Evolutionary conservation across 768 basidiomycete genomes (phyloP).

Genomic region (Gymnopilus junonius): DNA sequence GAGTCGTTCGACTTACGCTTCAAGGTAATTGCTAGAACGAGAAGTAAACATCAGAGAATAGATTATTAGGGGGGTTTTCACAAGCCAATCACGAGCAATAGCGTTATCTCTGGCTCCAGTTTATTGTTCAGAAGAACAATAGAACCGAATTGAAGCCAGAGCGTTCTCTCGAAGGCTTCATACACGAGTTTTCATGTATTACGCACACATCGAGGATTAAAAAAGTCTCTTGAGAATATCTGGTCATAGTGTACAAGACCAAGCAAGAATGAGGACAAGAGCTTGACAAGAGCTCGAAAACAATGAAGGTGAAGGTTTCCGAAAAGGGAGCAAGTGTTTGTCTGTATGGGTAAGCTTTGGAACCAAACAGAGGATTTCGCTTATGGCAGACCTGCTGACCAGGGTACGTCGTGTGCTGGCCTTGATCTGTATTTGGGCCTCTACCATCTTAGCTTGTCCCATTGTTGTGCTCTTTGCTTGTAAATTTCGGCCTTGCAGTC

Average conservation of each 20-base stretch:
- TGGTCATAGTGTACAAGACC: neutral
- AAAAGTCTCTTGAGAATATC: neutral
- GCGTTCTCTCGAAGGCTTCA: neutral
- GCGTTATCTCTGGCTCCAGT: too few species aligned
- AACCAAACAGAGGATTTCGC: constrained; percentile 10
- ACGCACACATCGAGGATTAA: too few species aligned
- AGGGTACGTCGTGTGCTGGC: neutral
- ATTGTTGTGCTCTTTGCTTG: constrained; percentile 1
- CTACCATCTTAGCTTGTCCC: neutral
- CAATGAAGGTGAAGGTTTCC: constrained; percentile 1
- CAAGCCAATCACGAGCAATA: neutral
- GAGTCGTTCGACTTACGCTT: too few species aligned
- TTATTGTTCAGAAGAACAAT: neutral
- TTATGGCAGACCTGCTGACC: neutral
- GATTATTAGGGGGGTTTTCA: neutral
- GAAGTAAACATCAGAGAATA: too few species aligned
- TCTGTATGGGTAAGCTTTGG: constrained; percentile 11
- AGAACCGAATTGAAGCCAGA: neutral
- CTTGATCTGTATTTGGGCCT: constrained; percentile 17
- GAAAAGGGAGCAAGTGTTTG: constrained; percentile 11
- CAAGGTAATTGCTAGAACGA: too few species aligned
- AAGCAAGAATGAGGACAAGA: neutral
- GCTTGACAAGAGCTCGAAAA: neutral
- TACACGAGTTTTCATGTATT: neutral
- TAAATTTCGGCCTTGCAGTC: neutral